These are phyloP conservation scores for Penicillium flavigenum DNA, from an alignment of 495 filamentous ascomycete species.

Conservation along the genomic window DNA sequence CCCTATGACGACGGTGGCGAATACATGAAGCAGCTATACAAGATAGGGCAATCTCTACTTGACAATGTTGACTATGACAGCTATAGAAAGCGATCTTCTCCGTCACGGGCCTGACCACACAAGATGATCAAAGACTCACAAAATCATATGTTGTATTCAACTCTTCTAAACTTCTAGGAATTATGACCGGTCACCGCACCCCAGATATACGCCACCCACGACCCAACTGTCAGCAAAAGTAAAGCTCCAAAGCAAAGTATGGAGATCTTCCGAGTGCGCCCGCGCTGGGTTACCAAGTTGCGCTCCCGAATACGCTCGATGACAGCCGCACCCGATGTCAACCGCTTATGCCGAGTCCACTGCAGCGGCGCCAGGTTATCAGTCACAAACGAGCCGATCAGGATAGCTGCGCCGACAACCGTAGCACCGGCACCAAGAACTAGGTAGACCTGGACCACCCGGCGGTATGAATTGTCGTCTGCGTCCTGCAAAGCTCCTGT, in stretches of 20 bases:
- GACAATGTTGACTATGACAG: neutral
- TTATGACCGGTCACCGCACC: constrained; percentile 43
- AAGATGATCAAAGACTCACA: neutral
- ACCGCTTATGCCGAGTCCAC: constrained; percentile 43
- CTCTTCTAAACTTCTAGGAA: constrained; percentile 20
- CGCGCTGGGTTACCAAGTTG: constrained; percentile 23
- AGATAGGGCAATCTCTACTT: neutral
- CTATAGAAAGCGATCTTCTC: constrained; percentile 1
- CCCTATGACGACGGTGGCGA: constrained; percentile 11
- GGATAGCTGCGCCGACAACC: constrained; percentile 31
- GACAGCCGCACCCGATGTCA: constrained; percentile 30
- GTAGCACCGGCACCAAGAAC: constrained; percentile 34
- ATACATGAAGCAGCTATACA: neutral
- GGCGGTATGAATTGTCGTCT: constrained; percentile 39
- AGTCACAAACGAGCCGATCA: constrained; percentile 27
- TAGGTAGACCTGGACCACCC: constrained; percentile 43
- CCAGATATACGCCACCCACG: constrained; percentile 49
- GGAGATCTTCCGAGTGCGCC: constrained; percentile 29
- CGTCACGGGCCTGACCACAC: neutral
- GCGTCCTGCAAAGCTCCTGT: constrained; percentile 46
- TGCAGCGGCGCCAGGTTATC: constrained; percentile 36
- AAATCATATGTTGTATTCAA: constrained; percentile 20
- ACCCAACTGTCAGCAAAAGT: constrained; percentile 31
- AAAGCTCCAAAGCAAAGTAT: constrained; percentile 33
- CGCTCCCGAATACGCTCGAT: constrained; percentile 31